These are phyloP conservation scores for Rhodotorula sphaerocarpa DNA, from an alignment of 768 basidiomycete genomes.

Conservation along the genomic window DNA sequence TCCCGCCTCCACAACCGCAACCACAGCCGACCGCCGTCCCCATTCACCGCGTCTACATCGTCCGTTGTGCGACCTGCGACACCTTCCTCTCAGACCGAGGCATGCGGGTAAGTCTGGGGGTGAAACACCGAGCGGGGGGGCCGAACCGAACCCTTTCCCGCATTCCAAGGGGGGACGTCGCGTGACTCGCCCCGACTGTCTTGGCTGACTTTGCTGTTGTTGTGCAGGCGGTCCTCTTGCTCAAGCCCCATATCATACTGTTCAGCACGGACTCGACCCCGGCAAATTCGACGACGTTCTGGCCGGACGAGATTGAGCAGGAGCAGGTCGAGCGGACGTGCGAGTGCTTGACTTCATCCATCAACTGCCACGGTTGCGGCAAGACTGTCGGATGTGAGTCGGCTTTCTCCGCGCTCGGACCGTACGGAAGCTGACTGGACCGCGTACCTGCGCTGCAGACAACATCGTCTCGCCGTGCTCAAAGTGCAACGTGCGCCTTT, in stretches of 20 bases:
- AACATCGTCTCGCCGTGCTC: slow-evolving; percentile 49
- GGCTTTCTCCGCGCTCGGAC: slow-evolving; percentile 4
- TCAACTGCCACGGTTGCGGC: slow-evolving; percentile 74
- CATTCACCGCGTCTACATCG: slow-evolving; percentile 55
- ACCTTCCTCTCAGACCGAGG: slow-evolving; percentile 72
- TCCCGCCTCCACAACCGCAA: no score
- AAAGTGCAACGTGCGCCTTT: slow-evolving; percentile 52
- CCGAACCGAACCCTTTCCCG: no score
- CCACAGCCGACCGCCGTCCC: neutral
- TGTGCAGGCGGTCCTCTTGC: slow-evolving; percentile 66
- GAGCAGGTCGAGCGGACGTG: slow-evolving; percentile 54
- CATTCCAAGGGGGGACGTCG: no score
- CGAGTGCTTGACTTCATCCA: slow-evolving; percentile 72
- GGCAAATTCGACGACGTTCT: slow-evolving; percentile 46
- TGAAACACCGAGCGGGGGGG: no score
- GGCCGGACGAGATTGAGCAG: slow-evolving; percentile 35
- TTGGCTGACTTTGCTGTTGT: neutral
- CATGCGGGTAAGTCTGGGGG: slow-evolving; percentile 69
- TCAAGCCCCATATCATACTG: slow-evolving; percentile 69
- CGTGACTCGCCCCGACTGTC: no score
- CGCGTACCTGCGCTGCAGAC: no score
- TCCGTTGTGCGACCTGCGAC: slow-evolving; percentile 66
- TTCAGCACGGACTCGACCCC: slow-evolving; percentile 76
- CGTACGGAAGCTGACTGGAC: slow-evolving; percentile 12
- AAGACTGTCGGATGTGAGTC: slow-evolving; percentile 56